Percentiles rank a stretch among this genome's conserved stretches.
Conservation (phyloP, 129 eudicot genomes). For the Centaurea solstitialis region DNA sequence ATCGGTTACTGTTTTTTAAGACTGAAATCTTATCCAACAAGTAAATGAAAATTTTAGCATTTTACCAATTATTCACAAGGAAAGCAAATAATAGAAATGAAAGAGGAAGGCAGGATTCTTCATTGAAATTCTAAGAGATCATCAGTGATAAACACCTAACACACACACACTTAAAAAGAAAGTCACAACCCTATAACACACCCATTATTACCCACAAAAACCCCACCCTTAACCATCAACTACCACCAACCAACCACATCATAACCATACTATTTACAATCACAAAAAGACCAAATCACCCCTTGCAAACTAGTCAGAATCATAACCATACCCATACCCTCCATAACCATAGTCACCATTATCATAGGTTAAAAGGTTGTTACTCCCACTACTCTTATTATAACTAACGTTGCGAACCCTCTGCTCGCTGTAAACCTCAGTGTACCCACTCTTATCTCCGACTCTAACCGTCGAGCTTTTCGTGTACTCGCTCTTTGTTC, state of each 20-base stretch:
- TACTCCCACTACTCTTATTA: not conserved
- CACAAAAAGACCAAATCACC: not conserved
- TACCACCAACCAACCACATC: not conserved
- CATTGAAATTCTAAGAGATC: no score
- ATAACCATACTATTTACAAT: not conserved
- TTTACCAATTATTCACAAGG: no score
- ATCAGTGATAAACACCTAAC: no score
- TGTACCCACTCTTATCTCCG: slow-evolving; percentile 32
- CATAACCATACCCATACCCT: not conserved
- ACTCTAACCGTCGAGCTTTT: slow-evolving; percentile 20
- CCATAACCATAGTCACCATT: not conserved
- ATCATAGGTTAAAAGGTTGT: not conserved
- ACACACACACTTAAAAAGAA: not conserved
- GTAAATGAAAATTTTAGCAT: no score
- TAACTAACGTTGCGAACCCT: slow-evolving; percentile 29
- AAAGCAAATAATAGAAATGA: no score
- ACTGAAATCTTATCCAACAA: no score
- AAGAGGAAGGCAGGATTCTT: no score
- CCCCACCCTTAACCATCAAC: not conserved
- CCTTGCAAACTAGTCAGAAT: not conserved
- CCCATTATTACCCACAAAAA: not conserved
- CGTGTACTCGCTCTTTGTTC: slow-evolving; percentile 22
- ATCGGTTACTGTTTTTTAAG: no score
- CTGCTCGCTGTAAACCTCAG: slow-evolving; percentile 23
- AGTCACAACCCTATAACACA: not conserved